Evolutionary conservation across 345 rosid species (phyloP), one percentile per base, ranked within the genome.

Genomic region (Leavenworthia alabamica): DNA sequence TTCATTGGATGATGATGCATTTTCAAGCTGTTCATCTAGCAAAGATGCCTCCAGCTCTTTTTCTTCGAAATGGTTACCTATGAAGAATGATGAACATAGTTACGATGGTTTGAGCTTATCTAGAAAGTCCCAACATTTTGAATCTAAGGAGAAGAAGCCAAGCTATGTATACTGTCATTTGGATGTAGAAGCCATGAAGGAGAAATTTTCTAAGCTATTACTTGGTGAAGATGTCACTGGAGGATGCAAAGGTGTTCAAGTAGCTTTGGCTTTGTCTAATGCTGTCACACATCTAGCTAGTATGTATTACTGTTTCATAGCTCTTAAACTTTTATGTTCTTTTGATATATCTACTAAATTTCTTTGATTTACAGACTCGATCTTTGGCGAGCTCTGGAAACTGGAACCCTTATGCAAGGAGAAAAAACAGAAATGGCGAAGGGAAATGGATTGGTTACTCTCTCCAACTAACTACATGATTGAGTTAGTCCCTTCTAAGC

Each of bases 381-480:
- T 89, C 53, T 93, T 93, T n/a, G 99, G 99, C 43, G 99, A 93
- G 78, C 71, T 86, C 11, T 89, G 97, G 99, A 93, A 93, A 73
- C 62, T 93, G 66, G 96, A 92, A 77, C 99, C 99, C 1, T 71
- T 93, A 41, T 71, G 81, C 26, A 83, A 79, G 66, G 97, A 89
- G 68, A 85, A 80, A 66, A 93, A 80, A 77, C 72, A 59, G 63
- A 93, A 75, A 73, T 93, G 99, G 99, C 53, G 60, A 66, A 77
- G 81, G 73, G 99, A 93, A 80, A 85, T 89, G 89, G 94, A 93
- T 62, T 93, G 99, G 97, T 57, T 93, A 67, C 77, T 93, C 47
- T 93, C 99, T 66, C 97, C 97, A 32, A 82, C 97, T 13, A 86
- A 85, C 70, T 86, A 83, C 69, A 93, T 93, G 96, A 89, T 93